A percentile compares a stretch with the other conserved stretches of the same genome.
Conservation (phyloP, 2,329 filamentous ascomycete species). For the Fusarium sp. region DNA sequence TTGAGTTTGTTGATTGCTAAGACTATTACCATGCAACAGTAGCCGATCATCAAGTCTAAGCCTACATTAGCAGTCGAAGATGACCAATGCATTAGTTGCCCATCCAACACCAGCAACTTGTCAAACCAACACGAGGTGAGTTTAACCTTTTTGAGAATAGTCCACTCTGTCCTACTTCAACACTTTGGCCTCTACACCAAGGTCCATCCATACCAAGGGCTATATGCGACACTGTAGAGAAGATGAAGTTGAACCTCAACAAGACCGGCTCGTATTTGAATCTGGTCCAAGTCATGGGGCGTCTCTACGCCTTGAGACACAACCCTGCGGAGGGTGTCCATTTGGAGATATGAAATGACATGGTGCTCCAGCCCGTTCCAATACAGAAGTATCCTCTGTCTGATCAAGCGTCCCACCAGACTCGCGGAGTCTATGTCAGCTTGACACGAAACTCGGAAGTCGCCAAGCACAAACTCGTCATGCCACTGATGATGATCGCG, state of each 20-base stretch:
- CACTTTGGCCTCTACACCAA: rapidly evolving
- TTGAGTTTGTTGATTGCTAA: not conserved
- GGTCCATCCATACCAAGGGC: not conserved
- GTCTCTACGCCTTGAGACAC: rapidly evolving
- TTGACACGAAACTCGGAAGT: not conserved
- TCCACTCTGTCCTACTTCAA: not conserved
- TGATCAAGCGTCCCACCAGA: not conserved
- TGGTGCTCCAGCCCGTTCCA: not conserved
- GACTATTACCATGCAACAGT: not conserved
- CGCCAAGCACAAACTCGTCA: not conserved
- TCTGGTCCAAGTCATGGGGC: not conserved
- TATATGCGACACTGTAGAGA: not conserved
- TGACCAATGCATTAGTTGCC: not conserved
- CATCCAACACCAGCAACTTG: not conserved
- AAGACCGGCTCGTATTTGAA: not conserved
- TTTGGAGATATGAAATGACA: not conserved
- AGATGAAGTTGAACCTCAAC: not conserved
- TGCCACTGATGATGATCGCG: not conserved
- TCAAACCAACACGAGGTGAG: not conserved
- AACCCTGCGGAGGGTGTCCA: not conserved
- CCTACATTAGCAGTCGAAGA: too few species aligned
- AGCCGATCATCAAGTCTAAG: not conserved
- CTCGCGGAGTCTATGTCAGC: not conserved
- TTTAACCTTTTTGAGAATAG: not conserved
- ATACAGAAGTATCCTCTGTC: not conserved